phyloP scores from a whole-genome alignment of 192 early-diverging fungal genomes.

The Endogone sp. region DNA sequence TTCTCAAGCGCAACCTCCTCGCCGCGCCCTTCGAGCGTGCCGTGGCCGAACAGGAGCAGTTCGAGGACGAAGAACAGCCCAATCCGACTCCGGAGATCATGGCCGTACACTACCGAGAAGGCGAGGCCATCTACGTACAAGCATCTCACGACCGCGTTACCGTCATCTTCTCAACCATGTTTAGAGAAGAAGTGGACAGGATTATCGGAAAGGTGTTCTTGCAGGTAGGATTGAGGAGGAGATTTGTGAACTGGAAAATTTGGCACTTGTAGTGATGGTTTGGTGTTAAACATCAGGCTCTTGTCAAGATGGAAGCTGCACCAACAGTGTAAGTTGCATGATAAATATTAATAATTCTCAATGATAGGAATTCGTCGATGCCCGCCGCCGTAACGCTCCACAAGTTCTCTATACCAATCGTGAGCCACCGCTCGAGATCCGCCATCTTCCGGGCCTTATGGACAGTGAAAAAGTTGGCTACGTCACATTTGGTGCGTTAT shows the following conservation, averaged over 20 bases:
- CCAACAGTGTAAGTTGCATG: too few species aligned
- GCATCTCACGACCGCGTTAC: slow-evolving; percentile 92
- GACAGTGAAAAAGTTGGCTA: slow-evolving; percentile 90
- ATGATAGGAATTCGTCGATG: slow-evolving; percentile 94
- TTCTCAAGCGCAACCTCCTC: slow-evolving; percentile 93
- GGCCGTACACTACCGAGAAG: slow-evolving; percentile 91
- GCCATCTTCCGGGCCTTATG: slow-evolving; percentile 56
- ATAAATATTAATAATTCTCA: too few species aligned
- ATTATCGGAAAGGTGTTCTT: slow-evolving; percentile 96
- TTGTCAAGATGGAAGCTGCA: too few species aligned
- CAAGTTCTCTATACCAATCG: slow-evolving; percentile 90
- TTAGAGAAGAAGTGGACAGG: slow-evolving; percentile 96
- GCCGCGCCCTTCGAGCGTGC: slow-evolving; percentile 92
- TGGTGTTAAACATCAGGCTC: too few species aligned
- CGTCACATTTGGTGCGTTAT: slow-evolving; percentile 83
- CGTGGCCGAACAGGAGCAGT: slow-evolving; percentile 75
- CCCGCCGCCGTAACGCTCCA: slow-evolving; percentile 88
- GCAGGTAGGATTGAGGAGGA: slow-evolving; percentile 52
- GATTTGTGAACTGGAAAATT: not conserved
- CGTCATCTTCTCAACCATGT: slow-evolving; percentile 93
- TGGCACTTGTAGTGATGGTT: too few species aligned
- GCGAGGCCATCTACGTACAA: slow-evolving; percentile 91
- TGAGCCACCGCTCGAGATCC: slow-evolving; percentile 93
- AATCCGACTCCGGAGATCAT: slow-evolving; percentile 75
- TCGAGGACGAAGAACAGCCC: slow-evolving; percentile 65